Conservation (phyloP, 495 filamentous ascomycete species). For the Physcia stellaris region DNA sequence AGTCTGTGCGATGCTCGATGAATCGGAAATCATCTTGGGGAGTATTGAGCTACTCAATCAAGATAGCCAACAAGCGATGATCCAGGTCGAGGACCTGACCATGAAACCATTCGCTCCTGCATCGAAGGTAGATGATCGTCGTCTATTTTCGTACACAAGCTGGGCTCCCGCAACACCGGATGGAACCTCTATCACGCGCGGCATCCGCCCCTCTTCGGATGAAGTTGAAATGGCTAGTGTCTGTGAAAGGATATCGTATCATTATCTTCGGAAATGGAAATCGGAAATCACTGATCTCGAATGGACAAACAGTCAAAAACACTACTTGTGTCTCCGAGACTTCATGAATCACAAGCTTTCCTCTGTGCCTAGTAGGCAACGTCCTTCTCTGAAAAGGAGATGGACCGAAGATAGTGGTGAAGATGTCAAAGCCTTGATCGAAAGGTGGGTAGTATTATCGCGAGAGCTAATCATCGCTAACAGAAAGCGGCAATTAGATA, state of each 20-base stretch:
- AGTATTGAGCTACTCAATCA: conserved; percentile 15
- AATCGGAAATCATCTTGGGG: conserved; percentile 9
- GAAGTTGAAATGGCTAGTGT: conserved; percentile 7
- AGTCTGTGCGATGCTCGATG: conserved; percentile 14
- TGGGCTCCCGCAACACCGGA: too few species aligned
- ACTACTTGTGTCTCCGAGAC: conserved; percentile 6
- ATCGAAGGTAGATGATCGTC: conserved; percentile 4
- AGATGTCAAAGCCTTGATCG: conserved; percentile 10
- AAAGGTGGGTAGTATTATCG: too few species aligned
- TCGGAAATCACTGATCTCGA: conserved; percentile 8
- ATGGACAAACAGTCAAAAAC: background rate
- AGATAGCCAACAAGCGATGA: conserved; percentile 13
- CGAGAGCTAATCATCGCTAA: too few species aligned
- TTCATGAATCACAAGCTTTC: conserved; percentile 7
- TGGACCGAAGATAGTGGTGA: conserved; percentile 24
- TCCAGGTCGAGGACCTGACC: conserved; percentile 19
- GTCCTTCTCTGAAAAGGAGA: conserved; percentile 11
- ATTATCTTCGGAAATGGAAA: conserved; percentile 14
- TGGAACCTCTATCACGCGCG: background rate
- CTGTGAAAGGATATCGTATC: conserved; percentile 18
- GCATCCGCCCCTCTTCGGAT: background rate
- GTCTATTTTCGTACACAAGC: conserved; percentile 3
- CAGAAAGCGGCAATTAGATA: too few species aligned
- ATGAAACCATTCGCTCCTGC: conserved; percentile 10
- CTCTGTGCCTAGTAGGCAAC: conserved; percentile 1